Base-by-base conservation (phyloP, 1,284 basidiomycete species). In the Trichosporon faecale region DNA sequence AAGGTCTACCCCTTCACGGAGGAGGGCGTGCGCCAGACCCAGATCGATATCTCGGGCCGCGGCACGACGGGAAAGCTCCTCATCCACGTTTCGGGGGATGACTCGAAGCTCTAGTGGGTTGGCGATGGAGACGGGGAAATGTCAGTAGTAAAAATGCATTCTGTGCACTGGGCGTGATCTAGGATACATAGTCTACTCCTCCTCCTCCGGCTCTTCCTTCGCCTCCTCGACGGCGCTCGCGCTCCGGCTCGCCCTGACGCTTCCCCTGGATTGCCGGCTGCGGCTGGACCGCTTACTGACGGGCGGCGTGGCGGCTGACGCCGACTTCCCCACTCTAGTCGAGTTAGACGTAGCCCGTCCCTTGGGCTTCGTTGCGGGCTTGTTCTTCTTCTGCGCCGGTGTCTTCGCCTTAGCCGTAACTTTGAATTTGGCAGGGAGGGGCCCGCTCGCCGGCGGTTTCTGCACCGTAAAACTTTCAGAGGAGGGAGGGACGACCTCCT, bases 11-110 rank as follows among this genome's bases (percentile, higher is more conserved):
- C 88, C 0, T 94, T 98, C 84, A 90, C 91, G 0, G 88, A 89
- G 0, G 91, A 95, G 70, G 94, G 93, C 0, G 88, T 91, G 7
- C 86, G 85, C 72, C 86, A 91, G 74, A 90, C 94, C 0, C 95
- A 98, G 76, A 85, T 80, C 2, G 95, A 97, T 79, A 86, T 98
- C 70, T 87, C 87, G 0, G 85, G 88, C n/a, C 89, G 94, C 60
- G 89, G 88, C 79, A 93, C 93, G 23, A 88, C 87, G 2, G 94
- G 94, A 8, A 97, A 96, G 81, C 80, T 96, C 74, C 75, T 96
- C 65, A 86, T 95, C 76, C 91, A 91, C 78, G 85, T 91, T 31
- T 27, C 14, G 6, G 57, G 57, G 27, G 57, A 61, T 11, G 57
- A 31, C 16, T 29, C 18, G 5, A n/a, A 31, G 35, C 35, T 37